Base-by-base conservation (phyloP, 2,329 filamentous ascomycete genomes). In the Pseudocercospora macadamiae region DNA sequence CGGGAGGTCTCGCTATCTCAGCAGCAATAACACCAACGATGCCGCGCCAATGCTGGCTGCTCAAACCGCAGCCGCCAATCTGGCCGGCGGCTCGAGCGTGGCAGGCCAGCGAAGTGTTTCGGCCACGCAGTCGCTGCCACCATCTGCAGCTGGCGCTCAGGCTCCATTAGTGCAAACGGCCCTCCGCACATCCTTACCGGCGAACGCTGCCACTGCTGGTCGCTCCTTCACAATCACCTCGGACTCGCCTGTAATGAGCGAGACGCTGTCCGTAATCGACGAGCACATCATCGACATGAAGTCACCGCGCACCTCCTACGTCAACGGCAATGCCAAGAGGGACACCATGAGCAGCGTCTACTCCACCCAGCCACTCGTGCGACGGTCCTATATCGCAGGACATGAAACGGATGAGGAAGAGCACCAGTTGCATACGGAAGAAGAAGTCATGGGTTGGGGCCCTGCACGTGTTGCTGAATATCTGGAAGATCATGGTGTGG, bases 341-440 rank as follows among this genome's bases (percentile, higher is more conserved):
- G 81, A 55, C 75, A 77, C 52, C 76, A 81, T 42, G 1, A 89
- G 88, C 51, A 96, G 91, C 76, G 91, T 96, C 73, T 96, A 96
- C 75, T 96, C 92, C 75, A 90, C 86, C 60, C 66, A 69, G 26
- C 72, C 90, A 36, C 87, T 87, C 62, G 87, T 89, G 66, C 86
- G 92, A 36, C 78, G 93, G 67, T 96, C 93, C 1, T 96, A 96
- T 73, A 93, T 97, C 62, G 89, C 95, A 65, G 95, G 93, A 34
- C 89, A 96, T 64, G 93, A 97, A 75, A 97, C 93, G 1, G 93
- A 97, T 68, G 92, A 97, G 69, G 95, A 97, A 74, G 91, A 95
- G 68, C 87, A 89, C 28, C 82, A 78, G 10, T 71, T 83, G n/a
- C 87, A 91, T 66, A 89, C 81, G 1, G 82, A 86, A 69, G 79